Evolutionary conservation across 495 filamentous ascomycete genomes (phyloP).

Genomic region (Penicillium dipodomyicola): DNA sequence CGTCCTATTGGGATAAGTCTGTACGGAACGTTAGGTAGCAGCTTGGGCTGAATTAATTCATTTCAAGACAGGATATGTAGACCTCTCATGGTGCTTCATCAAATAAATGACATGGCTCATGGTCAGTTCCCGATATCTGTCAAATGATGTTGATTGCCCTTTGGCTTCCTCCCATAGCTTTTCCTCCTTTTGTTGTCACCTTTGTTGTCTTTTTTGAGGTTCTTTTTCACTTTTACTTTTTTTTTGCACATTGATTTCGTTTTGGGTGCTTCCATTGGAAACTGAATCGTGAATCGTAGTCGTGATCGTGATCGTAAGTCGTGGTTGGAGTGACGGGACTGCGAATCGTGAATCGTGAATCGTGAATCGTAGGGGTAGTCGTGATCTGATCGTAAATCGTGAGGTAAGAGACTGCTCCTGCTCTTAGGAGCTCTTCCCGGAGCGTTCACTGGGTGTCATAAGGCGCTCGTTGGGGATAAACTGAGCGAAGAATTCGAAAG

Average conservation of each 20-base stretch:
- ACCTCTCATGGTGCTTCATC: background rate
- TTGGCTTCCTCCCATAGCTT: background rate
- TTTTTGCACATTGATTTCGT: background rate
- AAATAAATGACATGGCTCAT: background rate
- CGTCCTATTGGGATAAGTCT: background rate
- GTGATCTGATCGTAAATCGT: background rate
- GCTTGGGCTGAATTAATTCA: background rate
- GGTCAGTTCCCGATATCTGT: background rate
- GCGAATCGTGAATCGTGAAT: background rate
- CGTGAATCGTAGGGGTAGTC: background rate
- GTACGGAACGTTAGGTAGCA: background rate
- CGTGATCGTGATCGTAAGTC: background rate
- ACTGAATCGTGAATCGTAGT: background rate
- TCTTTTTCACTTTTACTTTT: background rate
- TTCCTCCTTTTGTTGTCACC: background rate
- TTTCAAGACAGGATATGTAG: background rate
- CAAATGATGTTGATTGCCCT: background rate
- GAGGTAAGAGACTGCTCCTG: background rate
- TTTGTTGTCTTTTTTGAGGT: background rate
- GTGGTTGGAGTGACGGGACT: background rate
- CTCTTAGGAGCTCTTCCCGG: background rate
- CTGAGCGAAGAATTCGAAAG: slow-evolving; percentile 22
- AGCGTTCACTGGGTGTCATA: background rate
- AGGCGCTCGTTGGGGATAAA: slow-evolving; percentile 33
- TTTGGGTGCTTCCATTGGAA: background rate